Evolutionary conservation across 345 rosid genomes (phyloP), one percentile per base, ranked within the genome.

Genomic region (Corymbia maculata): DNA sequence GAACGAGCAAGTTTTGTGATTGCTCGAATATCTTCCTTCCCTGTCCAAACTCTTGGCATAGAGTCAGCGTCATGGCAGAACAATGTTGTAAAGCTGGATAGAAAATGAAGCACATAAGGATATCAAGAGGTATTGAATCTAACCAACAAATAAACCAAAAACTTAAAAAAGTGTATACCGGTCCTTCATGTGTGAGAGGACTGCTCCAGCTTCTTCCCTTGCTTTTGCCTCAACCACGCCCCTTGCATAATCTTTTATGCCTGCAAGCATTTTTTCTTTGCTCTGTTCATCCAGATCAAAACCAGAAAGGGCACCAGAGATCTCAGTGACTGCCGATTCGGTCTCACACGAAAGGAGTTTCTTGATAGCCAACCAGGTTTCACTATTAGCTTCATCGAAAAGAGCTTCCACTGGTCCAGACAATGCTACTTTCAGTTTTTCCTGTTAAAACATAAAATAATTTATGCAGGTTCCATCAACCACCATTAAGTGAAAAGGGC

Each of bases 41-140:
- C 99, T 11, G 96, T 97, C 99, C 99, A 98, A 88, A 98, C 93
- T 70, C 99, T 97, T 22, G 99, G 98, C 98, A 98, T 96, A 87
- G 99, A 98, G 88, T 98, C 99, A 88, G 98, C 89, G 93, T 97
- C 99, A 90, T 94, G 98, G 93, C 97, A 95, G 86, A 98, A 97
- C 89, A 98, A 91, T 89, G 91, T 94, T 80, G 99, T 89, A 94
- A 98, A 98, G 94, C 99, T 98, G 96, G 32, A 88, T 26, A 86
- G 86, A 88, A 89, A 86, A 86, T 6, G 64, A 53, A 86, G 44
- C 66, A 53, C 87, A 17, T 52, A 32, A 36, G 47, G 68, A 28
- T 19, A 61, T 15, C 30, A 59, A n/a, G 13, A 50, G 87, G 86
- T 88, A 50, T 55, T 22, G 45, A 80, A 64, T 86, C 24, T 57